These are phyloP conservation scores for Phytophthora meadii DNA, from an alignment of 352 stramenopile genomes.

Conservation along the genomic window DNA sequence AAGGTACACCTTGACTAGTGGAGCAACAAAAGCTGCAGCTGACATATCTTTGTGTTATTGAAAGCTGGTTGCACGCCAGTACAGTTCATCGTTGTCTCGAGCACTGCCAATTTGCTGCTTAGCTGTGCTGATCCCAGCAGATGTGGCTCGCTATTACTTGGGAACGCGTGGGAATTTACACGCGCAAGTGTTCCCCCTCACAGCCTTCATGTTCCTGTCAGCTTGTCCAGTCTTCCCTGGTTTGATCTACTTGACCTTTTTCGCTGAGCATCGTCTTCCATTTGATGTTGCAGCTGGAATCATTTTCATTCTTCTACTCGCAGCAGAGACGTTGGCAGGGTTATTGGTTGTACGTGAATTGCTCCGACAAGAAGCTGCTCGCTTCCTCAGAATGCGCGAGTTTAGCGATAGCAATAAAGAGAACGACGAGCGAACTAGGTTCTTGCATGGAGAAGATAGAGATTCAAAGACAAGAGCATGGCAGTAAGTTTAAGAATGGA, in stretches of 20 bases:
- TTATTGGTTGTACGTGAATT: constrained; percentile 58
- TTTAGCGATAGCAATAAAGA: constrained; percentile 26
- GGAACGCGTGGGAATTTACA: constrained; percentile 64
- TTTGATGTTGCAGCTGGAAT: constrained; percentile 57
- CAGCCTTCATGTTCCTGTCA: constrained; percentile 73
- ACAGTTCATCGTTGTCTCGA: constrained; percentile 50
- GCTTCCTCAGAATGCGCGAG: constrained; percentile 62
- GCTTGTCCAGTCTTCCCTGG: constrained; percentile 63
- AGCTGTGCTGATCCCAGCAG: constrained; percentile 49
- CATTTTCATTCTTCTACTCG: constrained; percentile 46
- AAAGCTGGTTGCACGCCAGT: constrained; percentile 45
- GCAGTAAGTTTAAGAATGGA: constrained; percentile 17
- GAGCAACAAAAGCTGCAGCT: not conserved
- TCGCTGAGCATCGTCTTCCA: constrained; percentile 53
- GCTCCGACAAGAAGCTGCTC: constrained; percentile 63
- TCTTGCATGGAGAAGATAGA: constrained; percentile 29
- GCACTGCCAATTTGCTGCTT: constrained; percentile 54
- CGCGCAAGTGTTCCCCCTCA: constrained; percentile 68
- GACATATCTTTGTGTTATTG: constrained; percentile 1
- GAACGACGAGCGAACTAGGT: constrained; percentile 25
- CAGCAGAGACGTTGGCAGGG: constrained; percentile 45
- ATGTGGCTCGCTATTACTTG: constrained; percentile 64
- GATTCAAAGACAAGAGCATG: constrained; percentile 13
- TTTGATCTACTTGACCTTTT: constrained; percentile 61
- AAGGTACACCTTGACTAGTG: constrained; percentile 45